Evolutionary conservation across 768 basidiomycete genomes (phyloP).

Genomic region (Suillus decipiens): DNA sequence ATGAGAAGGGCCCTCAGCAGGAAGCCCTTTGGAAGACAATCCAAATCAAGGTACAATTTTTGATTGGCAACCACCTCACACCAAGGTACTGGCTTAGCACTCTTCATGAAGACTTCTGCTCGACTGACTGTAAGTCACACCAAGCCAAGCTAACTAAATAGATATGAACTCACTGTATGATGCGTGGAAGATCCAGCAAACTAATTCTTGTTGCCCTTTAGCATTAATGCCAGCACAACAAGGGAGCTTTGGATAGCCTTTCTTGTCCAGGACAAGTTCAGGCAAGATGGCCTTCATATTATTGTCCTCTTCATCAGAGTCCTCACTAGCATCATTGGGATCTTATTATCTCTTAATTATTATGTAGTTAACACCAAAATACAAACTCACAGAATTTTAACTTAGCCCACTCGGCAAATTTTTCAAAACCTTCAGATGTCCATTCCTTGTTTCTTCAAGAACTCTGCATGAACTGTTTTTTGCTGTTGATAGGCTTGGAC

Average conservation of each 20-base stretch:
- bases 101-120: not conserved
- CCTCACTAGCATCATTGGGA: too few species aligned
- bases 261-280: not conserved
- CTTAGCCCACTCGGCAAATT: not conserved
- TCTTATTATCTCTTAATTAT: not conserved
- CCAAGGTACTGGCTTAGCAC: not conserved
- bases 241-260: not conserved
- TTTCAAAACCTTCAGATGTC: not conserved
- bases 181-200: not conserved
- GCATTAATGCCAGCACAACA: not conserved
- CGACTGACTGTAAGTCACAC: not conserved
- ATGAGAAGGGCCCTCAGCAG: not conserved
- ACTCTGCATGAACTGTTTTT: not conserved
- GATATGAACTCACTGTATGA: not conserved
- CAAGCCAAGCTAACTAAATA: not conserved
- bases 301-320: not conserved
- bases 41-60: not conserved
- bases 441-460: not conserved
- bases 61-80: not conserved
- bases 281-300: not conserved
- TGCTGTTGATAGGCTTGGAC: not conserved
- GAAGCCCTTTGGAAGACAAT: not conserved
- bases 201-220: not conserved
- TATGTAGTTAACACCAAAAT: not conserved
- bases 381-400: not conserved